Base-by-base conservation (phyloP, 78 protist genomes). In the Dictyostelium firmibasis region DNA sequence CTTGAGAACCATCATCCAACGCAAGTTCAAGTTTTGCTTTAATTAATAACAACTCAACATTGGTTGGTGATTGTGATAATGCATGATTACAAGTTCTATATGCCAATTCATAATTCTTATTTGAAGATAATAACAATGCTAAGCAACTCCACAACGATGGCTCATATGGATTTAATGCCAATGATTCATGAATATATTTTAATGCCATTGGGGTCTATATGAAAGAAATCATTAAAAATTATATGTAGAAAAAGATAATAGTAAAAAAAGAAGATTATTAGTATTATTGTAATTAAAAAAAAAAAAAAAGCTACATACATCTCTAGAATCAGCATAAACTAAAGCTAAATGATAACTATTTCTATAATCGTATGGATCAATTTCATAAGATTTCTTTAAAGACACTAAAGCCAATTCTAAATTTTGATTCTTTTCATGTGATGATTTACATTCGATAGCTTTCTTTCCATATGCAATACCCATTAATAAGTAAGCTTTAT, bases 11-110 rank as follows among this genome's bases (percentile, higher is more conserved):
- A 81, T 89, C 94, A n/a, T 89, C 94, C 8, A 89, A 35, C 9
- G 94, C 94, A 29, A 89, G 25, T 43, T 89, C 94, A 9, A 89
- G 29, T 38, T 89, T 89, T 44, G 94, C 94, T 50, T 89, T 89
- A n/a, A 75, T 89, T 31, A 89, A 67, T 11, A 89, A 44, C 60
- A 89, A 47, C n/a, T 89, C 94, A 14, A 89, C 64, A 43, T 89
- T 89, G 18, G 72, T 89, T 27, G 94, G 94, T 29, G 94, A 89
- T 50, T 76, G 87, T 13, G 60, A 23, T 4, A 89, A 31, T 11
- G 83, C 94, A 47, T 89, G 87, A 35, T 89, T 89, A 47, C 94
- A 89, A 31, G 79, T 67, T 43, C 94, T 60, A 50, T 89, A 89
- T 2, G 94, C 86, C 9, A 89, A 38, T 33, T 89, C 94, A n/a